phyloP scores from a whole-genome alignment of 306 rosid species.

The Dalbergia cultrata region DNA sequence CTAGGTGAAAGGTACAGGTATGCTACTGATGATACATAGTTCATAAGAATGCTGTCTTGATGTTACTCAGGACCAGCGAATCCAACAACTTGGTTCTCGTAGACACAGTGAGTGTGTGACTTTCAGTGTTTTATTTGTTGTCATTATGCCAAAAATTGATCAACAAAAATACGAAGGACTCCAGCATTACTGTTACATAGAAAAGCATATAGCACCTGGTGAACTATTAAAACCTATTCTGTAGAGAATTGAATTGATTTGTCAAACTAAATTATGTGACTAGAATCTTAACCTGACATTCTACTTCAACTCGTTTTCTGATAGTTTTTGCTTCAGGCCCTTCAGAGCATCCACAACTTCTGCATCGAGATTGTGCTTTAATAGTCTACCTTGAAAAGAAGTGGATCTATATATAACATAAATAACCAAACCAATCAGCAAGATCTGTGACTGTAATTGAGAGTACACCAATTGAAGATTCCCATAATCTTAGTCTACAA shows the following conservation, averaged over 20 bases:
- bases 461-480: too few relatives aligned
- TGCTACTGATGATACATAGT: constrained; percentile 19
- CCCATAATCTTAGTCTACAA: too few relatives aligned
- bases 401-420: constrained; percentile 62
- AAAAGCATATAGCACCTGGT: constrained; percentile 24
- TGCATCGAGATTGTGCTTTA: constrained; percentile 90
- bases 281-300: constrained; percentile 31
- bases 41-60: constrained; percentile 29
- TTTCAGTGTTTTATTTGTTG: background rate
- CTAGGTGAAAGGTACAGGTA: constrained; percentile 2
- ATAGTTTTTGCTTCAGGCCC: constrained; percentile 73
- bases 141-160: background rate
- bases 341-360: constrained; percentile 89
- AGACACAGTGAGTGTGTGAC: constrained; percentile 16
- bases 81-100: constrained; percentile 1
- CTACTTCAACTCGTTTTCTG: constrained; percentile 65
- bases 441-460: constrained; percentile 15
- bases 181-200: constrained; percentile 22
- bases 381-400: constrained; percentile 80
- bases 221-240: constrained; percentile 20
- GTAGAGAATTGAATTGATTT: constrained; percentile 5
- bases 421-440: constrained; percentile 41
- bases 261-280: constrained; percentile 3
- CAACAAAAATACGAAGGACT: constrained; percentile 26
- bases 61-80: constrained; percentile 7